Percentiles rank a stretch among this genome's conserved stretches.
Evolutionary conservation across 2,329 filamentous ascomycete species (phyloP).

Genomic region (Phoma sp.): DNA sequence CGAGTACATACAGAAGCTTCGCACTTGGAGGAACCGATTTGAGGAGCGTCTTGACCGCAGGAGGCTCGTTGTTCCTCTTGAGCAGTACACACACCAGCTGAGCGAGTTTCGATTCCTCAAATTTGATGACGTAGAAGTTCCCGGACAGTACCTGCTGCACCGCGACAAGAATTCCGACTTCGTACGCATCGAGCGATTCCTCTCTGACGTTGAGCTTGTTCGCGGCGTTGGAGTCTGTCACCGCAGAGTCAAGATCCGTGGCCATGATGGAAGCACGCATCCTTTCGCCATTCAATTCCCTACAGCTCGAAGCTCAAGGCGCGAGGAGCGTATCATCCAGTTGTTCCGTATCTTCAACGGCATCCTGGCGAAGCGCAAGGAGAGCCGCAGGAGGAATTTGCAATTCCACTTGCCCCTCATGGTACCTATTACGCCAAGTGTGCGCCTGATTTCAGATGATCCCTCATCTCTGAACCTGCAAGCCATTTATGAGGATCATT

Average conservation of each 20-base stretch:
- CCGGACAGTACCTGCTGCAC: constrained; percentile 94
- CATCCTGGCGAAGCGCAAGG: constrained; percentile 88
- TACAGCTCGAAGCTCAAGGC: constrained; percentile 85
- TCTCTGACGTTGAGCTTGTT: constrained; percentile 92
- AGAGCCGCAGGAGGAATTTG: constrained; percentile 88
- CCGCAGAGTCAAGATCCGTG: constrained; percentile 90
- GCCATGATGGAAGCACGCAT: constrained; percentile 96
- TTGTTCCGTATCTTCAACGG: constrained; percentile 98
- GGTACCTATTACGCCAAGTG: constrained; percentile 92
- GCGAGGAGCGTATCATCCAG: constrained; percentile 94
- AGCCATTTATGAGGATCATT: constrained; percentile 95
- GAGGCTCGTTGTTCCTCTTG: constrained; percentile 73
- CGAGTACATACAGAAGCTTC: constrained; percentile 96
- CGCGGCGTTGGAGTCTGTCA: constrained; percentile 90
- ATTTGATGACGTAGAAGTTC: constrained; percentile 97
- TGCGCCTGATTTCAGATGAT: constrained; percentile 95
- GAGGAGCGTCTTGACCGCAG: constrained; percentile 95
- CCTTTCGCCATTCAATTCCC: constrained; percentile 96
- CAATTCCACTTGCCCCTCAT: constrained; percentile 97
- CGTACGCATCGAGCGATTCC: constrained; percentile 93
- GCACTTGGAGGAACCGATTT: constrained; percentile 95
- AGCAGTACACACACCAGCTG: constrained; percentile 85
- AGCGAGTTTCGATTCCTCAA: constrained; percentile 98
- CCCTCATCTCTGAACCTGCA: constrained; percentile 92
- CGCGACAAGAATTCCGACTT: constrained; percentile 99